Conservation (phyloP, 805 yeast species). For the Candida vaughaniae region DNA sequence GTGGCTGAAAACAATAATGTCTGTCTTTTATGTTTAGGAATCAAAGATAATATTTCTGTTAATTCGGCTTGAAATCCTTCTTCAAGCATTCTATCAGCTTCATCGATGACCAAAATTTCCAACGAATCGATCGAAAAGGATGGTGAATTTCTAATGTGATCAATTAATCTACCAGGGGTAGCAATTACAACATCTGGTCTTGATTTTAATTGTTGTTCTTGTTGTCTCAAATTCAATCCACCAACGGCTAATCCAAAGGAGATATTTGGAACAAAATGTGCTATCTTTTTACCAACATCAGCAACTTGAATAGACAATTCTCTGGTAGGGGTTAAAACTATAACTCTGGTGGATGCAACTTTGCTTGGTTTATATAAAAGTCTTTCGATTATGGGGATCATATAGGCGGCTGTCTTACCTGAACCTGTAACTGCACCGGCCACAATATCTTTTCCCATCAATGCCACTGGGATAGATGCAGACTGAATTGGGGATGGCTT, state of each 20-base stretch:
- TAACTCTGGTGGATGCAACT: slow-evolving; percentile 83
- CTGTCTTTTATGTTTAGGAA: slow-evolving; percentile 86
- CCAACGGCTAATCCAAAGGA: slow-evolving; percentile 97
- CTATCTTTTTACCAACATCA: slow-evolving; percentile 87
- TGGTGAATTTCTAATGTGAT: slow-evolving; percentile 93
- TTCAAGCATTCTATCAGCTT: slow-evolving; percentile 98
- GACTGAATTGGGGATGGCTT: slow-evolving; percentile 93
- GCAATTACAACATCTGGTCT: slow-evolving; percentile 97
- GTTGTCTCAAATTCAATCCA: slow-evolving; percentile 92
- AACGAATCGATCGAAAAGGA: slow-evolving; percentile 87
- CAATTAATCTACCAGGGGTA: slow-evolving; percentile 98
- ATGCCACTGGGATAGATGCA: slow-evolving; percentile 89
- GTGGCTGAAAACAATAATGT: slow-evolving; percentile 95
- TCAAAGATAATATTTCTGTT: slow-evolving; percentile 79
- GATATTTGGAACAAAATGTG: slow-evolving; percentile 69
- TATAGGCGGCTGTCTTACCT: slow-evolving; percentile 98
- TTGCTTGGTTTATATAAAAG: slow-evolving; percentile 84
- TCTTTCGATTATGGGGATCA: slow-evolving; percentile 94
- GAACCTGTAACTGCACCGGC: slow-evolving; percentile 99
- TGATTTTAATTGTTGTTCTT: slow-evolving; percentile 87
- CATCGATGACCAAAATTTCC: slow-evolving; percentile 91
- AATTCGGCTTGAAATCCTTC: slow-evolving; percentile 97
- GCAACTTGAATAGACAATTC: slow-evolving; percentile 95
- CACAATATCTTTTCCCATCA: slow-evolving; percentile 91
- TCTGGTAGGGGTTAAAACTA: slow-evolving; percentile 93